Percentiles rank a stretch among this genome's conserved stretches.
Evolutionary conservation across 768 basidiomycete species (phyloP).

Genomic region (Hygrophoropsis aurantiaca): DNA sequence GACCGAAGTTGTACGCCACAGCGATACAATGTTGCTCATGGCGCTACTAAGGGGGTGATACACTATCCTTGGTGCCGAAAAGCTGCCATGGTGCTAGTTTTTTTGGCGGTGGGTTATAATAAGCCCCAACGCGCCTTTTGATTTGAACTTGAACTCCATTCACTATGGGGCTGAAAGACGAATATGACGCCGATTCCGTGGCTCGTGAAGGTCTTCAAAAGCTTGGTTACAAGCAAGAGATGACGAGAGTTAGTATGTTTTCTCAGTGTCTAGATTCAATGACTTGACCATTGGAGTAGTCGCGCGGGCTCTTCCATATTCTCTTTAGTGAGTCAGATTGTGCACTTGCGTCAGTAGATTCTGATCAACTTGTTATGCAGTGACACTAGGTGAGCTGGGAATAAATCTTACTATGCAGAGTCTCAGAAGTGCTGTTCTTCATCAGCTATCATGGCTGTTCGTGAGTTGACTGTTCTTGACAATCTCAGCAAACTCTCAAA

Average conservation of each 20-base stretch:
- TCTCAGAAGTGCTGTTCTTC: conserved; percentile 6
- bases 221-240: conserved; percentile 56
- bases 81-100: too few species aligned
- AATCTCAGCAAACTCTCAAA: not conserved
- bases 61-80: too few species aligned
- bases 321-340: conserved; percentile 46
- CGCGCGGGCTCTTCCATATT: conserved; percentile 51
- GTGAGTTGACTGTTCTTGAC: conserved; percentile 35
- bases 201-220: conserved; percentile 42
- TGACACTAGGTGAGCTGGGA: conserved; percentile 44
- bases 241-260: conserved; percentile 42
- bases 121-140: not conserved
- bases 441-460: conserved; percentile 61
- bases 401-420: not conserved
- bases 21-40: too few species aligned
- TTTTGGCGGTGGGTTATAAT: too few species aligned
- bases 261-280: not conserved
- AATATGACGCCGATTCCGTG: conserved; percentile 18
- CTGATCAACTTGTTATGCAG: conserved; percentile 21
- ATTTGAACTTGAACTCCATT: too few species aligned
- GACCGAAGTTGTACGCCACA: too few species aligned
- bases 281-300: conserved; percentile 26
- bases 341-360: not conserved
- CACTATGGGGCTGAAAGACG: conserved; percentile 12
- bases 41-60: too few species aligned